Base-by-base conservation (phyloP, 169 alveolate genomes). In the Theileria annulata region DNA sequence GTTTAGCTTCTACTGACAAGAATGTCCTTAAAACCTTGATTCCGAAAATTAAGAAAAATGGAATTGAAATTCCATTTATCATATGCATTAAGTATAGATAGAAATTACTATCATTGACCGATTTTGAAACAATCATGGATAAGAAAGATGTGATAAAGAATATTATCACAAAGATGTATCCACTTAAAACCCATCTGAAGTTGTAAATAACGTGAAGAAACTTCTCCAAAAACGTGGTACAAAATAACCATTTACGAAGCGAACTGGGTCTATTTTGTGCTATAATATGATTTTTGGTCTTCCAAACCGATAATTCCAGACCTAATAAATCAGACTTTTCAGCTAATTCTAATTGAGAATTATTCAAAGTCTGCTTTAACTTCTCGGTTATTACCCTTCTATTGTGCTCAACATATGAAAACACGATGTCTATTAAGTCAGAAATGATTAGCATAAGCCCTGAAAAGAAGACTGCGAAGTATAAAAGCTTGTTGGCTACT, bases 201-300 rank as follows among this genome's bases (percentile, higher is more conserved):
- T n/a, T 21, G 23, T 28, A 31, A 2, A 62, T 23, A 62, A 37
- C 19, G 49, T 62, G 71, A 9, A 62, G 17, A 30, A 62, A 62
- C 25, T n/a, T n/a, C 48, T 62, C 71, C 25, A 15, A 5, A 21
- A 62, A 15, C 8, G 71, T 62, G 33, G 23, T 15, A 15, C 48
- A 15, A 62, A 0, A 6, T 17, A 21, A 0, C 71, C 71, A 62
- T 62, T 62, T 62, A n/a, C 33, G 37, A 21, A 30, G 23, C 1
- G 71, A 62, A 62, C 23, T 21, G 3, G 71, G 71, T 21, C 71
- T 62, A 17, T 62, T 62, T 15, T 31, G 21, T 17, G 71, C 71
- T 19, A 62, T 17, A 27, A 62, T 21, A 37, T 62, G 4, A 37
- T 62, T 62, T 15, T 62, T 62, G 25, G 49, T 62, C 51, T 31